Conservation (phyloP, 1,284 basidiomycete genomes). For the Cutaneotrichosporon cavernicola region DNA sequence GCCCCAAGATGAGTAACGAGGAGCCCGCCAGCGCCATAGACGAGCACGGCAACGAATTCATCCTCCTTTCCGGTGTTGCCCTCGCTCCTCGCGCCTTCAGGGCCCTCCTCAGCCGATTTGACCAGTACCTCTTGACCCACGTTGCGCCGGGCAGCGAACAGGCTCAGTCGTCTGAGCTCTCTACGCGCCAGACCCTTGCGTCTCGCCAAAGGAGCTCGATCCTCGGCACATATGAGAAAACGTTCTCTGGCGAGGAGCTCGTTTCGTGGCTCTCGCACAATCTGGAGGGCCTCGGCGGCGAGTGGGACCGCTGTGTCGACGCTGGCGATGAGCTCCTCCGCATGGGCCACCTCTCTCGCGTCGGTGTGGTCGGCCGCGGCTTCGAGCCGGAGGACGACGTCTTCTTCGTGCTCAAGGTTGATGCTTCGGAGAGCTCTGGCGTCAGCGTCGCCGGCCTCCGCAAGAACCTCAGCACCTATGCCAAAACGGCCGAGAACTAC, state of each 20-base stretch:
- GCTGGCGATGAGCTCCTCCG: constrained; percentile 74
- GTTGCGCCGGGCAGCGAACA: constrained; percentile 41
- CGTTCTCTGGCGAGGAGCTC: constrained; percentile 78
- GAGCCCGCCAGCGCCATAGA: constrained; percentile 23
- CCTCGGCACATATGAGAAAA: constrained; percentile 81
- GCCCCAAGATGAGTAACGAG: constrained; percentile 31
- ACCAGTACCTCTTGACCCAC: constrained; percentile 44
- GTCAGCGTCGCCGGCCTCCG: constrained; percentile 14
- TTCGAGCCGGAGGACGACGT: constrained; percentile 49
- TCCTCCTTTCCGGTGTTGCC: constrained; percentile 71
- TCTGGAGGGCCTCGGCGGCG: constrained; percentile 67
- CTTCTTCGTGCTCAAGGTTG: constrained; percentile 44
- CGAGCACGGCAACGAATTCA: constrained; percentile 51
- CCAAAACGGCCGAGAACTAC: constrained; percentile 11
- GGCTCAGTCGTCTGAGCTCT: constrained; percentile 15
- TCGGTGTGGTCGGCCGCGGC: constrained; percentile 58
- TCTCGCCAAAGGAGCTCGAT: constrained; percentile 69
- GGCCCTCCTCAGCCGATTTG: constrained; percentile 61
- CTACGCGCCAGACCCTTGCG: constrained; percentile 61
- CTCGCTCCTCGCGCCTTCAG: constrained; percentile 66
- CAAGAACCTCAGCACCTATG: constrained; percentile 2
- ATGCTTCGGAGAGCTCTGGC: constrained; percentile 20
- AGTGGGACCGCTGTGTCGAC: constrained; percentile 72
- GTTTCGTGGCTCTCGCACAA: constrained; percentile 70
- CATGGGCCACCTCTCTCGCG: constrained; percentile 67